phyloP scores from a whole-genome alignment of 2,329 filamentous ascomycete species.

The Monosporascus sp. region DNA sequence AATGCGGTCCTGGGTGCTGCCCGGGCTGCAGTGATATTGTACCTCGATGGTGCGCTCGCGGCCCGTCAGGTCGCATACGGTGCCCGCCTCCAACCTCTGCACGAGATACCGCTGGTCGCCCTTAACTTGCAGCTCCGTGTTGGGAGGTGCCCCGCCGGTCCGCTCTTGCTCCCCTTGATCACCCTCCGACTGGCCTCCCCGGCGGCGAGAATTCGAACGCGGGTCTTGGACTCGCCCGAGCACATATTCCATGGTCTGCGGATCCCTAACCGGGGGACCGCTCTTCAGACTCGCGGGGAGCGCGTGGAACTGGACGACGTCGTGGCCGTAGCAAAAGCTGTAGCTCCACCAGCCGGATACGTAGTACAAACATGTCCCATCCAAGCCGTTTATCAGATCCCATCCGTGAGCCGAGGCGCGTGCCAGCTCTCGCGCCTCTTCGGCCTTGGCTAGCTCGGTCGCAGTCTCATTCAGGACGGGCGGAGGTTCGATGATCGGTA shows the following conservation, averaged over 20 bases:
- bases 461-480: slow-evolving; percentile 58
- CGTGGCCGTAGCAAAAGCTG: slow-evolving; percentile 83
- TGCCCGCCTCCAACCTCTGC: slow-evolving; percentile 74
- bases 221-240: slow-evolving; percentile 56
- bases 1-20: slow-evolving; percentile 68
- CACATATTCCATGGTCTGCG: slow-evolving; percentile 68
- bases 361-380: slow-evolving; percentile 75
- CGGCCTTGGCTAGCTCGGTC: slow-evolving; percentile 62
- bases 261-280: slow-evolving; percentile 72
- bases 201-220: slow-evolving; percentile 17
- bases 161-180: slow-evolving; percentile 13
- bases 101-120: slow-evolving; percentile 83
- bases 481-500: slow-evolving; percentile 62
- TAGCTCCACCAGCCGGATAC: slow-evolving; percentile 94
- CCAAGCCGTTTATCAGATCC: slow-evolving; percentile 72
- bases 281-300: slow-evolving; percentile 62
- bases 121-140: slow-evolving; percentile 69
- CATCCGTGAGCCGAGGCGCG: slow-evolving; percentile 73
- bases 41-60: slow-evolving; percentile 79
- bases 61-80: slow-evolving; percentile 79
- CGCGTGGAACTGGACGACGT: slow-evolving; percentile 88
- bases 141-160: slow-evolving; percentile 29
- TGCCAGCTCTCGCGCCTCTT: slow-evolving; percentile 74
- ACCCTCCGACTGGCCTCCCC: slow-evolving; percentile 13
- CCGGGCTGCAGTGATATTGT: slow-evolving; percentile 73